These are phyloP conservation scores for Neurospora sp. DNA, from an alignment of 495 filamentous ascomycete genomes.

Conservation along the genomic window DNA sequence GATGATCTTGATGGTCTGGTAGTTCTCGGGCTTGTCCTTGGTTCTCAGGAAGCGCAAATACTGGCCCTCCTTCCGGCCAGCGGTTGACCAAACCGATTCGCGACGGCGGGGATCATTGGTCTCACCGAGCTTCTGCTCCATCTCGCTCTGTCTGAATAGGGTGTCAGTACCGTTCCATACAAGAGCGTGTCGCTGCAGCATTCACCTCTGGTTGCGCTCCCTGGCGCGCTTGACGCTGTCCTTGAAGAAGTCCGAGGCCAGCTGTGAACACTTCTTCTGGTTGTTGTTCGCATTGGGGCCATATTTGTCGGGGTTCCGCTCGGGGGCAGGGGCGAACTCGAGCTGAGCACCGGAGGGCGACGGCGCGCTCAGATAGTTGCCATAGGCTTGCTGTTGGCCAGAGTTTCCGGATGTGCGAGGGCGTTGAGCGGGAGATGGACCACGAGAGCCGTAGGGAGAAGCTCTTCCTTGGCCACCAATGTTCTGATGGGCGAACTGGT, in stretches of 20 bases:
- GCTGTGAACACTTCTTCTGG: constrained; percentile 63
- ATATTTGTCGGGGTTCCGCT: constrained; percentile 68
- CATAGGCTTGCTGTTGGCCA: constrained; percentile 48
- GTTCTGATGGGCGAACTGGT: constrained; percentile 97
- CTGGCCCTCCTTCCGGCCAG: constrained; percentile 73
- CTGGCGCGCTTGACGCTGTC: constrained; percentile 87
- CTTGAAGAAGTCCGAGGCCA: constrained; percentile 87
- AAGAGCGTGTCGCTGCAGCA: not conserved
- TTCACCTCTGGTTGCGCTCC: constrained; percentile 82
- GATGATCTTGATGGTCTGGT: constrained; percentile 92
- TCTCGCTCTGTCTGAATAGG: constrained; percentile 64
- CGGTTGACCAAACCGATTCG: constrained; percentile 64
- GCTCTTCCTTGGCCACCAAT: constrained; percentile 57
- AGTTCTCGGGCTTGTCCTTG: constrained; percentile 84
- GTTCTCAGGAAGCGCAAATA: constrained; percentile 93
- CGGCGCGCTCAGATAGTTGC: constrained; percentile 53
- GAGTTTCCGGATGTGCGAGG: constrained; percentile 67
- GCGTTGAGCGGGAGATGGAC: constrained; percentile 61
- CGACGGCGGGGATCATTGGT: constrained; percentile 60
- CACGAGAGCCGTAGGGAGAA: constrained; percentile 55
- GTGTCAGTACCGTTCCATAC: not conserved
- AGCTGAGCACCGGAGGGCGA: constrained; percentile 41
- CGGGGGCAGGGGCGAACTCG: constrained; percentile 50
- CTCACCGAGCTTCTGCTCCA: constrained; percentile 73
- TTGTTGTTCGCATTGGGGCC: constrained; percentile 52